Percentiles rank a stretch among this genome's conserved stretches.
Evolutionary conservation across 176 grass and related monocot genomes (phyloP).

Genomic region (Cenchrus americanus): DNA sequence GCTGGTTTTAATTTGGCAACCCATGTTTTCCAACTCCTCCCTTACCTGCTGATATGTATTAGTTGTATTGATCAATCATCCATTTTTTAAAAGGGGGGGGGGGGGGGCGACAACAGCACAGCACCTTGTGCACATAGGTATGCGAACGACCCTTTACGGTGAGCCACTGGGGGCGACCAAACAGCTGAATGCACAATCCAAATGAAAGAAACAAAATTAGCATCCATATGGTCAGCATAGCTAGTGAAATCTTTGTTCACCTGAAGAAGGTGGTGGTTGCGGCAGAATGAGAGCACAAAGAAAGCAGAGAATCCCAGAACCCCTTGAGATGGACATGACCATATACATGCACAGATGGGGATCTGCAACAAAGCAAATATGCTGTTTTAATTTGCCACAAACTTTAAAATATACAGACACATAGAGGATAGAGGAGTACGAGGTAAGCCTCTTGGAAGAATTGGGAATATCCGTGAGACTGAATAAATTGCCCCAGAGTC

Average conservation of each 20-base stretch:
- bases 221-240: neutral
- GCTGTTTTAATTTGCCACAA: neutral
- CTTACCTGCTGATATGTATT: constrained; percentile 49
- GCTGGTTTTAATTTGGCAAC: constrained; percentile 70
- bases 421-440: constrained; percentile 41
- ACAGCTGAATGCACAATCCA: constrained; percentile 55
- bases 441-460: constrained; percentile 82
- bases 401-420: neutral
- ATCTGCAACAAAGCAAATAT: constrained; percentile 49
- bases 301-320: constrained; percentile 82
- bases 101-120: neutral
- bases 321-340: constrained; percentile 82
- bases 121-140: constrained; percentile 76
- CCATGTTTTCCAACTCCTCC: constrained; percentile 72
- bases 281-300: constrained; percentile 87
- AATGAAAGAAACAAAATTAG: neutral
- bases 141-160: constrained; percentile 82
- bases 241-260: constrained; percentile 25
- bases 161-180: constrained; percentile 88
- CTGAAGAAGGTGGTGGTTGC: constrained; percentile 88
- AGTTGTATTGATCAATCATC: constrained; percentile 15
- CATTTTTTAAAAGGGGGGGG: neutral
- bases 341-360: constrained; percentile 81
- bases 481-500: constrained; percentile 79
- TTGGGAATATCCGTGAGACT: constrained; percentile 71